Base-by-base conservation (phyloP, 129 eudicot genomes). In the Glebionis coronaria region DNA sequence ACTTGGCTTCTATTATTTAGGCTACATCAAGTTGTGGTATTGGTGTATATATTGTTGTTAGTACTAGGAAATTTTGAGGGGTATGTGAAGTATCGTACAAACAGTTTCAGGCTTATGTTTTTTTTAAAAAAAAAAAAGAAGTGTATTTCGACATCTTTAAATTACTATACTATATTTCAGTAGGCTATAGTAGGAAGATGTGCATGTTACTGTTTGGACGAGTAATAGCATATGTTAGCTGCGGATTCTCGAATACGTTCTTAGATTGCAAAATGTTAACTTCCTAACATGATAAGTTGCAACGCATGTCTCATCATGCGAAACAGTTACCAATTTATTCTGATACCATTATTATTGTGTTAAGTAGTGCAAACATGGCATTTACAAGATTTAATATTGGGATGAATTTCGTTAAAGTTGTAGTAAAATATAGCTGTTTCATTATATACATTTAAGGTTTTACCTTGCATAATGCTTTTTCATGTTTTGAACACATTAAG, bases 151-250 rank as follows among this genome's bases (percentile, higher is more conserved):
- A 35, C 42, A 35, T 35, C 25, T 16, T n/a, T 19, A 25, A 15
- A 12, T 20, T 10, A n/a, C n/a, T n/a, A n/a, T 21, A 19, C 15
- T 56, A 29, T 27, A 0, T 55, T 10, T 4, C 11, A 2, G 31
- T 55, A 21, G 59, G 5, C 35, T 7, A 45, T 56, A 56, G 40
- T 21, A 10, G 8, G 25, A 56, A 35, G 42, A 35, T 35, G 42
- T 35, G 42, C 63, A 23, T 57, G 12, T 23, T 57, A 57, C 42
- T 57, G 42, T 57, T 57, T 23, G 42, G 44, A 57, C n/a, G 44
- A 28, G 40, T 57, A 13, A 12, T 23, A 57, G 1, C 15, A 57
- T 59, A 6, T 59, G 2, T 44, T 45, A 59, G 64, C 13, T 59
- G 21, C 46, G 38, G 25, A 28, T 60, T 28, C 44, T 31, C 25